Evolutionary conservation across 768 basidiomycete genomes (phyloP).

Genomic region (Hygrophorus russula): DNA sequence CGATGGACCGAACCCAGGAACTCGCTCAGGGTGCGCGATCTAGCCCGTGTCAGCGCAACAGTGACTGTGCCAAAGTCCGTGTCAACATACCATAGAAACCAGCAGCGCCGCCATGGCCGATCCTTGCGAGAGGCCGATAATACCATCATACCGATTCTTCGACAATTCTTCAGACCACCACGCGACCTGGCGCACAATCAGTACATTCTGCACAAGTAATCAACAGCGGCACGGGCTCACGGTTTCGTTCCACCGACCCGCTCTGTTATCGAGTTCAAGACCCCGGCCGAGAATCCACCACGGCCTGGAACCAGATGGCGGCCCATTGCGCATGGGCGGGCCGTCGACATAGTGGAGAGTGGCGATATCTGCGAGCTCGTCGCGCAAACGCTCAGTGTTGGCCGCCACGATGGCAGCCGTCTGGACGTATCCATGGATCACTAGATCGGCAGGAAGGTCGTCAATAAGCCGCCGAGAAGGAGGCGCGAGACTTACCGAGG

Average conservation of each 20-base stretch:
- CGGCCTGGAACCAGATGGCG: slow-evolving; percentile 3
- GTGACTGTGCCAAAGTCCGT: neutral
- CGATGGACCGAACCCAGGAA: slow-evolving; percentile 9
- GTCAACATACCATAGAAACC: slow-evolving; percentile 12
- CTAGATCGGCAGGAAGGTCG: neutral
- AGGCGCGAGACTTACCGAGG: no score
- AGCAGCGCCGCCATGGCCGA: slow-evolving; percentile 14
- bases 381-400: slow-evolving; percentile 9
- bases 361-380: slow-evolving; percentile 11
- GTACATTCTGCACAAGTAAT: slow-evolving; percentile 1
- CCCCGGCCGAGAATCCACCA: slow-evolving; percentile 10
- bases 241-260: slow-evolving; percentile 1
- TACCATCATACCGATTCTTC: slow-evolving; percentile 12
- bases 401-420: slow-evolving; percentile 11
- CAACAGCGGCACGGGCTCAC: neutral
- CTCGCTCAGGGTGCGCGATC: slow-evolving; percentile 13
- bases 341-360: slow-evolving; percentile 12
- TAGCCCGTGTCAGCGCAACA: neutral
- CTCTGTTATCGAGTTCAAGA: slow-evolving; percentile 6
- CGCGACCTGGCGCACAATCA: slow-evolving; percentile 7
- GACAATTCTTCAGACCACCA: slow-evolving; percentile 15
- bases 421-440: slow-evolving; percentile 14
- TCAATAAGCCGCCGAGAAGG: neutral
- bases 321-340: slow-evolving; percentile 4
- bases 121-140: slow-evolving; percentile 14